phyloP scores from a whole-genome alignment of 2,329 filamentous ascomycete species.

The Cladorrhinum sp. region DNA sequence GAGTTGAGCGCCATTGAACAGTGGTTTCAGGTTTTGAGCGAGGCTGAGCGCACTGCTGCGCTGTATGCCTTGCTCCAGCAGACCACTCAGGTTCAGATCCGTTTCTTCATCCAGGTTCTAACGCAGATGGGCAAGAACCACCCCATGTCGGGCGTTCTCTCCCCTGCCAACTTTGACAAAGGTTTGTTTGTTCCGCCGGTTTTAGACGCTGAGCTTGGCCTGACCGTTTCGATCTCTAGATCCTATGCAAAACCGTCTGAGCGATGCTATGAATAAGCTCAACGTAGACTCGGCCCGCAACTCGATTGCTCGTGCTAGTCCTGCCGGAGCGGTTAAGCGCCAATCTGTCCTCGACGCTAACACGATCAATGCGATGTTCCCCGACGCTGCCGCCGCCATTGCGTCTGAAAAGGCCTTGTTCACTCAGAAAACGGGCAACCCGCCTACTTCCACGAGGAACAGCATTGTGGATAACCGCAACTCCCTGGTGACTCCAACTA shows the following conservation, averaged over 20 bases:
- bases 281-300: constrained; percentile 84
- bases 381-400: constrained; percentile 96
- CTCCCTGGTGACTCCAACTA: constrained; percentile 71
- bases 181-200: constrained; percentile 51
- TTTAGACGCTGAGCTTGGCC: background rate
- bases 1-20: constrained; percentile 98
- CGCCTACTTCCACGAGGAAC: constrained; percentile 88
- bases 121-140: constrained; percentile 99
- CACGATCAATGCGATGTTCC: constrained; percentile 98
- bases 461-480: constrained; percentile 76
- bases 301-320: constrained; percentile 77
- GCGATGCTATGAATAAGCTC: constrained; percentile 94
- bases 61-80: constrained; percentile 95
- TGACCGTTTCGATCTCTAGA: constrained; percentile 52
- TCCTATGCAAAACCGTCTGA: constrained; percentile 93
- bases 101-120: constrained; percentile 97
- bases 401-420: constrained; percentile 98
- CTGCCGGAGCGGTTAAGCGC: constrained; percentile 73
- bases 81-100: constrained; percentile 97
- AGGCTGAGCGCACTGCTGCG: constrained; percentile 92
- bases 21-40: constrained; percentile 97
- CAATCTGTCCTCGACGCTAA: constrained; percentile 91
- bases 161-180: constrained; percentile 95
- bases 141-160: constrained; percentile 92
- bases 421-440: constrained; percentile 88